phyloP scores from a whole-genome alignment of 257 asterid genomes.

The Leptodermis oblonga region DNA sequence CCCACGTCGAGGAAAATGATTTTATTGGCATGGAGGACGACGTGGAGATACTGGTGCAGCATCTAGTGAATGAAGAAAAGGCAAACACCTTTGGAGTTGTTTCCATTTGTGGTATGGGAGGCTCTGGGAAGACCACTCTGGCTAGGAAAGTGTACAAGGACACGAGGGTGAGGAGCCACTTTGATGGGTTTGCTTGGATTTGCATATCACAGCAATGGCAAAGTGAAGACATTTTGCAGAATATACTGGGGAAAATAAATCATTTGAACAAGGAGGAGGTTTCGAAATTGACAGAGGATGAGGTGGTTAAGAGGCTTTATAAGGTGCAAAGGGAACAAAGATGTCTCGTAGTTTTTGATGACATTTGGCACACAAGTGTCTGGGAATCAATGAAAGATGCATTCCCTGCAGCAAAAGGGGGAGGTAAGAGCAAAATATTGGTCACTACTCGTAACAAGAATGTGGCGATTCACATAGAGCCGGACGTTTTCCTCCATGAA shows the following conservation, averaged over 20 bases:
- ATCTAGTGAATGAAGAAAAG: background rate
- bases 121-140: constrained; percentile 33
- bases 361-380: constrained; percentile 20
- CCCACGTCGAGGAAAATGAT: background rate
- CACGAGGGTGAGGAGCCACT: constrained; percentile 25
- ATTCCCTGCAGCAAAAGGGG: background rate
- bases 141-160: constrained; percentile 35
- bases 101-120: constrained; percentile 3
- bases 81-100: background rate
- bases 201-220: constrained; percentile 36
- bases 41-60: background rate
- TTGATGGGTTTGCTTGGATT: constrained; percentile 34
- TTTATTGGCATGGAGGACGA: background rate
- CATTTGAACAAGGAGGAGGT: constrained; percentile 26
- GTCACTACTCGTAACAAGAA: background rate
- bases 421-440: background rate
- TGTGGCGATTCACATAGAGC: constrained; percentile 10
- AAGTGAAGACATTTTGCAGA: constrained; percentile 29
- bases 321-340: constrained; percentile 24
- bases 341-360: constrained; percentile 41
- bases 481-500: constrained; percentile 20
- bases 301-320: constrained; percentile 28
- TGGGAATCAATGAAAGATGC: background rate
- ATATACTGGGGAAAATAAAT: constrained; percentile 26
- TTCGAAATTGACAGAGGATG: constrained; percentile 34